Base-by-base conservation (phyloP, 768 basidiomycete species). In the Hygrophoropsis aurantiaca region DNA sequence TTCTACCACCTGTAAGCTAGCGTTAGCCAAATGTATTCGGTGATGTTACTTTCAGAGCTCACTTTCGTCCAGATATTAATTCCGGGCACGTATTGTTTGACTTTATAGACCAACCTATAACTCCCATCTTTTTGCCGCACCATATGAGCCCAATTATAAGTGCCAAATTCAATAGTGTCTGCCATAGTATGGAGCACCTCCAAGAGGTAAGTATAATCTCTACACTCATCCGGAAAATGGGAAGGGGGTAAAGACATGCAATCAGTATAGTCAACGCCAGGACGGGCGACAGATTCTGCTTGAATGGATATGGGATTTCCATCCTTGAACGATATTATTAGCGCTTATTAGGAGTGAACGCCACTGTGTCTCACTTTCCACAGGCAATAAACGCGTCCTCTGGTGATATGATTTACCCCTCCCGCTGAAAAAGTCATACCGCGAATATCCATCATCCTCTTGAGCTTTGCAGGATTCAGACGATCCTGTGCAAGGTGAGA, bases 181-280 rank as follows among this genome's bases (percentile, higher is more conserved):
- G 69, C 47, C 65, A 69, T 68, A 7, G 60, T 57, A 33, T 67
- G 67, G 44, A 67, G 49, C 5, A 66, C 60, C 37, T 69, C 65
- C 47, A 53, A 49, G 30, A 66, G 38, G 19, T 66, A 44, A 27
- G 35, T 51, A 5, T 51, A 54, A 2, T 66, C 64, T 20, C 53
- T 48, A 16, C 18, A 18, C 37, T 67, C 64, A 27, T 57, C 58
- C 19, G 46, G 1, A 36, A 46, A 55, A 13, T 23, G 4, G 2
- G 13, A 13, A 15, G 1, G 5, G 7, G 27, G 26, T 11, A 40
- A 30, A 30, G 27, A 13, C 27, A 3, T 11, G 35, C 5, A 20
- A 11, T 13, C 0, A 25, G 39, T 5, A 11, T 42, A 40, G 15
- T 20, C 18, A 30, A 45, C 11, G 10, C 45, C 52, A 6, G 48